These are phyloP conservation scores for Kokia cookei DNA, from an alignment of 441 rosid genomes.

Conservation along the genomic window DNA sequence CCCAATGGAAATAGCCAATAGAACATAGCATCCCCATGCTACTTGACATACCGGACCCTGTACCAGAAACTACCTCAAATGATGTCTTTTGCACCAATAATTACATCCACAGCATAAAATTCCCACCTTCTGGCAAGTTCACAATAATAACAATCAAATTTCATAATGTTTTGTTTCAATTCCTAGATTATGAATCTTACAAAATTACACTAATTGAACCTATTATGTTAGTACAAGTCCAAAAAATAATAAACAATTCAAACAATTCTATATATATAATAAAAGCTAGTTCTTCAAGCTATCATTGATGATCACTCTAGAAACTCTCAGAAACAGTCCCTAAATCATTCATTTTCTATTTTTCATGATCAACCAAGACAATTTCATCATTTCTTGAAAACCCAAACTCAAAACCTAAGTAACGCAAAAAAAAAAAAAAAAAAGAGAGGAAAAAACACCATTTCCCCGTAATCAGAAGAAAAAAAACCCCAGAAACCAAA, in stretches of 20 bases:
- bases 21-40: constrained; percentile 13
- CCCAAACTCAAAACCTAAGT: not conserved
- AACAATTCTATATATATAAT: not conserved
- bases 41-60: not conserved
- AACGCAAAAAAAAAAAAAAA: not conserved
- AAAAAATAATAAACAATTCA: not conserved
- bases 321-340: not conserved
- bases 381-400: not conserved
- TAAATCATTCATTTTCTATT: not conserved
- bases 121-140: not conserved
- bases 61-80: not conserved
- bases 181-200: not conserved
- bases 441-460: not conserved
- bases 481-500: not conserved
- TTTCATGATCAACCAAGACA: not conserved
- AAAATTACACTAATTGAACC: not conserved
- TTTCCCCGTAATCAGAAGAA: not conserved
- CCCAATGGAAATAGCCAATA: constrained; percentile 7
- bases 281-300: not conserved
- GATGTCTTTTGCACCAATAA: not conserved
- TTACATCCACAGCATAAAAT: not conserved
- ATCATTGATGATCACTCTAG: not conserved
- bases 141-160: not conserved
- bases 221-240: not conserved
- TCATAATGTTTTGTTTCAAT: not conserved